Percentiles rank a stretch among this genome's conserved stretches.
Conservation (phyloP, 768 basidiomycete genomes). For the Amanita thiersii region DNA sequence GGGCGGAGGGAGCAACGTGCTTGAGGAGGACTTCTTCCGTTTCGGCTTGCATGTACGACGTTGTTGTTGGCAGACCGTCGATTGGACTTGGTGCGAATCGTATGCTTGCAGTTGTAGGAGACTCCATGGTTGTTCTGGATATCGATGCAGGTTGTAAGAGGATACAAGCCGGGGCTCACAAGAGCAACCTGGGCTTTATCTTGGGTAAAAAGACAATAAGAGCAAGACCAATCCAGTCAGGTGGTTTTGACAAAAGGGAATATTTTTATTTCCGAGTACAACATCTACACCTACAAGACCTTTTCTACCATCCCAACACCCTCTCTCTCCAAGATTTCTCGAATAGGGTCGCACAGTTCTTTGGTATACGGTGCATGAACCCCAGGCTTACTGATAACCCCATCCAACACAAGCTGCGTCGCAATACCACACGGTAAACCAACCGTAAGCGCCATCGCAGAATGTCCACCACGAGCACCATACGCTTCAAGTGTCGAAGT, state of each 20-base stretch:
- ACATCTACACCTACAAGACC: constrained; percentile 35
- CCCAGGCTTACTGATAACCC: constrained; percentile 69
- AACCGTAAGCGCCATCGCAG: constrained; percentile 89
- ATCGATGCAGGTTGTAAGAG: background rate
- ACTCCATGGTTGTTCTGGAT: background rate
- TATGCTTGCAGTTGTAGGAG: constrained; percentile 1
- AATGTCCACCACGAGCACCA: constrained; percentile 58
- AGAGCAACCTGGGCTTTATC: background rate
- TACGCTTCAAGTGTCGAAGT: constrained; percentile 91
- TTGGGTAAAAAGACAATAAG: background rate
- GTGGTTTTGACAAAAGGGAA: background rate
- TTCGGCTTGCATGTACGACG: constrained; percentile 52
- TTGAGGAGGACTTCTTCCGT: constrained; percentile 59
- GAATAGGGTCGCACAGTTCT: constrained; percentile 73
- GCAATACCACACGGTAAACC: constrained; percentile 95
- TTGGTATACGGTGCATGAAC: constrained; percentile 83
- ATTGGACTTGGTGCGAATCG: constrained; percentile 28
- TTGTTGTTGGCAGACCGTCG: constrained; percentile 57
- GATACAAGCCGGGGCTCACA: background rate
- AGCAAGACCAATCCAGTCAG: background rate
- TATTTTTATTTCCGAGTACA: background rate
- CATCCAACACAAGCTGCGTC: constrained; percentile 85
- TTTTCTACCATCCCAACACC: constrained; percentile 69
- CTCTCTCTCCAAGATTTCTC: constrained; percentile 60
- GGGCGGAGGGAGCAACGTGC: constrained; percentile 32